Percentiles rank a stretch among this genome's conserved stretches.
Evolutionary conservation across 148 eudicot genomes (phyloP).

Genomic region (Drosera capensis): DNA sequence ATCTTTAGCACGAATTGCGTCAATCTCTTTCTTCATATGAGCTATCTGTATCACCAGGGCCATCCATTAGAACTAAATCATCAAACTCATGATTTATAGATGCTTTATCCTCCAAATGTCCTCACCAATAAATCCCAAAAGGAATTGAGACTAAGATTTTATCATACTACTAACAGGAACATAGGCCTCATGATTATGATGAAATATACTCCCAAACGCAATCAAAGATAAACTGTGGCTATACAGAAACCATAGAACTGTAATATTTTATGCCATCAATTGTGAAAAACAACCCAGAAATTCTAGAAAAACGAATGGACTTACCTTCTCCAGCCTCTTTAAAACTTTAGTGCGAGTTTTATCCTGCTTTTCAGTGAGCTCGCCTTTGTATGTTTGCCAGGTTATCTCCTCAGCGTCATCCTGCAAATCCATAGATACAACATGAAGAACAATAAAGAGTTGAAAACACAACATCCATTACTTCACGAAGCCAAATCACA

Average conservation of each 20-base stretch:
- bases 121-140: background rate
- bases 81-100: background rate
- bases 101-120: too few species aligned
- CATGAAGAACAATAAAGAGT: constrained; percentile 8
- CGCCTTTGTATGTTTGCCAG: constrained; percentile 95
- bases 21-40: constrained; percentile 97
- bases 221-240: too few species aligned
- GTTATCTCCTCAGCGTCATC: constrained; percentile 84
- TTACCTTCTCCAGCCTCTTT: constrained; percentile 89
- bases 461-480: too few species aligned
- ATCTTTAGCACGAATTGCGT: constrained; percentile 93
- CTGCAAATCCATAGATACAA: constrained; percentile 18
- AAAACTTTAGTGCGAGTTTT: constrained; percentile 92
- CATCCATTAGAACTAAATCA: background rate
- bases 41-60: constrained; percentile 35
- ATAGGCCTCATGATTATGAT: too few species aligned
- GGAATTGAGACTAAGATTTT: too few species aligned
- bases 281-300: background rate
- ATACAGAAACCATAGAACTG: too few species aligned
- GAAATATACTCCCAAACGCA: background rate
- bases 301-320: constrained; percentile 5
- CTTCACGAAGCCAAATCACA: background rate
- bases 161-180: too few species aligned
- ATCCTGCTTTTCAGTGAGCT: constrained; percentile 97
- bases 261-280: too few species aligned